A percentile compares a stretch with the other conserved stretches of the same genome.
phyloP scores from a whole-genome alignment of 164 flowering plant genomes.

The Litsea cubeba region DNA sequence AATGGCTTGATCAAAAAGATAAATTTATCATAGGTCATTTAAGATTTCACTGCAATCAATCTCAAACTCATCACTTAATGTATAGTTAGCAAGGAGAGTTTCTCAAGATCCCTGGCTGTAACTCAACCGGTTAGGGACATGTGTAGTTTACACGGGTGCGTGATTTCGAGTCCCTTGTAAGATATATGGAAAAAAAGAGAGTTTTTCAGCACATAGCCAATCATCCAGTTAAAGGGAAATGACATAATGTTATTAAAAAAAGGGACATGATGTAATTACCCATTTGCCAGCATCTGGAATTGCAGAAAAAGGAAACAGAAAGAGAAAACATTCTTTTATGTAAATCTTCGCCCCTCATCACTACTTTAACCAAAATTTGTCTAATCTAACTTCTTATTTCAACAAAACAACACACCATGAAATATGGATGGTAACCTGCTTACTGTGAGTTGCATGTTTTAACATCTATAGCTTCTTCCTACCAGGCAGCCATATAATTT shows the following conservation, averaged over 20 bases:
- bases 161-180: too few relatives aligned
- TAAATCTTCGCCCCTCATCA: background rate
- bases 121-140: too few relatives aligned
- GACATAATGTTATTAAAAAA: too few relatives aligned
- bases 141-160: too few relatives aligned
- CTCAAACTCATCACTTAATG: background rate
- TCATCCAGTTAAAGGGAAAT: background rate
- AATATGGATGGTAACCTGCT: background rate
- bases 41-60: background rate
- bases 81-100: too few relatives aligned
- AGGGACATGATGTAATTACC: too few relatives aligned
- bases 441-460: background rate
- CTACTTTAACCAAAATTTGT: background rate
- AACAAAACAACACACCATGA: background rate
- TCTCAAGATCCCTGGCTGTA: too few relatives aligned
- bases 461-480: constrained; percentile 9
- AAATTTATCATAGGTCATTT: too few relatives aligned
- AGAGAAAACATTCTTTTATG: background rate
- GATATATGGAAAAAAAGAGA: too few relatives aligned
- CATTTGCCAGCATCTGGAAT: too few relatives aligned
- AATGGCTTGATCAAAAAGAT: too few relatives aligned
- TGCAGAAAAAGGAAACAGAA: background rate
- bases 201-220: background rate
- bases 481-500: constrained; percentile 34
- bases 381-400: background rate